Percentiles rank a stretch among this genome's conserved stretches.
Evolutionary conservation across 129 eudicot species (phyloP).

Genomic region (Ambrosia artemisiifolia): DNA sequence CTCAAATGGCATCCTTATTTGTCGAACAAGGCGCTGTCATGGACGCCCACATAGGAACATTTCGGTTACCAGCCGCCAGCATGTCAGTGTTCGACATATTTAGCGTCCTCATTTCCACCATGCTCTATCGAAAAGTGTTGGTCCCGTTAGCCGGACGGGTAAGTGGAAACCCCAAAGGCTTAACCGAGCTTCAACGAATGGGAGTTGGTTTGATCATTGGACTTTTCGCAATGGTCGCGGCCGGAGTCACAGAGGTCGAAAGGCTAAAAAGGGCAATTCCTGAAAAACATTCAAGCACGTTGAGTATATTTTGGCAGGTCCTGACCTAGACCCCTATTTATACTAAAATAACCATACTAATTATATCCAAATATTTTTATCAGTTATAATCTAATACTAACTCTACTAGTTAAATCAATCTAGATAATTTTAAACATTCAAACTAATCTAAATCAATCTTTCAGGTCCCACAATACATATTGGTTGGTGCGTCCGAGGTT

Average conservation of each 20-base stretch:
- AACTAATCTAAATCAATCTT: too few species aligned
- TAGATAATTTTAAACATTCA: too few species aligned
- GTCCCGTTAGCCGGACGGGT: conserved; percentile 52
- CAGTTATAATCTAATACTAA: too few species aligned
- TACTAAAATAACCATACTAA: too few species aligned
- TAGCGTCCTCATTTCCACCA: conserved; percentile 60
- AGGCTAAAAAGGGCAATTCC: conserved; percentile 46
- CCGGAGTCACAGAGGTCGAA: conserved; percentile 54
- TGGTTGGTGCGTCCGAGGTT: conserved; percentile 86
- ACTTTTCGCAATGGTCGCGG: conserved; percentile 64
- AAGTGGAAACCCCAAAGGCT: conserved; percentile 61
- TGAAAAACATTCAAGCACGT: conserved; percentile 25
- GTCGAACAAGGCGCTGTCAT: conserved; percentile 82
- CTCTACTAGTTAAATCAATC: too few species aligned
- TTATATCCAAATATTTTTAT: too few species aligned
- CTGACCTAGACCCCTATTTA: too few species aligned
- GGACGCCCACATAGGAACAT: conserved; percentile 39
- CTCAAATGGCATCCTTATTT: conserved; percentile 83
- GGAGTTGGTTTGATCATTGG: conserved; percentile 72
- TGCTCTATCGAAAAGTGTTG: conserved; percentile 46
- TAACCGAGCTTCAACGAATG: conserved; percentile 80
- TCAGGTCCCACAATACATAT: conserved; percentile 74
- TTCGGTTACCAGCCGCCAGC: conserved; percentile 75
- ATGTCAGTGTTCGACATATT: conserved; percentile 76
- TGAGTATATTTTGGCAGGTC: conserved; percentile 68